Percentiles rank a stretch among this genome's conserved stretches.
Evolutionary conservation across 306 rosid species (phyloP).

Genomic region (Gillenia trifoliata): DNA sequence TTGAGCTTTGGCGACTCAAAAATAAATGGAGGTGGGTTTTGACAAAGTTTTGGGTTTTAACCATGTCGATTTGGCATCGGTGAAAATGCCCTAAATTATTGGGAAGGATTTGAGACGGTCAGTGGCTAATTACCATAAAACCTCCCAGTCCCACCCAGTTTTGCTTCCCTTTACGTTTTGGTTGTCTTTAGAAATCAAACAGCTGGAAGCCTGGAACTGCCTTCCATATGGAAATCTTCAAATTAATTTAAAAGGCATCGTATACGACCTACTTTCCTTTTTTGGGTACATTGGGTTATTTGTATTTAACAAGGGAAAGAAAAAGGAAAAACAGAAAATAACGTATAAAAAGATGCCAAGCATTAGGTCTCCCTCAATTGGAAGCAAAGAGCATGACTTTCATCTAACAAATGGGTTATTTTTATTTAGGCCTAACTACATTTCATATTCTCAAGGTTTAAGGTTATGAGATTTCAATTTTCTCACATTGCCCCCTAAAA

Average conservation of each 20-base stretch:
- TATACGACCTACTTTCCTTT: background rate
- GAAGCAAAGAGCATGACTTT: background rate
- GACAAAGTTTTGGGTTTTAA: too few species aligned
- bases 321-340: background rate
- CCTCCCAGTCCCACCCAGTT: background rate
- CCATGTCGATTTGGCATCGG: too few species aligned
- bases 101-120: background rate
- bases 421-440: too few species aligned
- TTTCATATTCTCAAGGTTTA: too few species aligned
- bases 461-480: too few species aligned
- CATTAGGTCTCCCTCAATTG: background rate
- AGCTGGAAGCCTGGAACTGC: background rate
- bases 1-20: too few species aligned
- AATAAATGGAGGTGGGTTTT: too few species aligned
- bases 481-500: too few species aligned
- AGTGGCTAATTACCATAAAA: background rate
- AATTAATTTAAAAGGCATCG: background rate
- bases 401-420: background rate
- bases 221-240: background rate
- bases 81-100: background rate
- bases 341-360: background rate
- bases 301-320: background rate
- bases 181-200: background rate
- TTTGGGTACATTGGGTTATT: too few species aligned
- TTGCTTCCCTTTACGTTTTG: background rate